A percentile compares a stretch with the other conserved stretches of the same genome.
Conservation (phyloP, 2,329 filamentous ascomycete genomes). For the Cladosporium sp. region DNA sequence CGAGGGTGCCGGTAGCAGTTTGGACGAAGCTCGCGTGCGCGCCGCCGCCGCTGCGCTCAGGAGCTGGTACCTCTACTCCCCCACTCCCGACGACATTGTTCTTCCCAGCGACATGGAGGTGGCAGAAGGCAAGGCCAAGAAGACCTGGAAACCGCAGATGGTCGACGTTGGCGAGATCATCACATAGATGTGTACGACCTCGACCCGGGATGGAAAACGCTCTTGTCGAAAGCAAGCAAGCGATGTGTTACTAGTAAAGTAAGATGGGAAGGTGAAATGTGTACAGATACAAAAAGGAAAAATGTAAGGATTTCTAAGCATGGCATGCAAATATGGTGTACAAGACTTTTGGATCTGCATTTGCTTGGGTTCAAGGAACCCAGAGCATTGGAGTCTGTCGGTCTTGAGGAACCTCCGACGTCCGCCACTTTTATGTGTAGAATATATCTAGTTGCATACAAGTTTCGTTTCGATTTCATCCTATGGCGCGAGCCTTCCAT, state of each 20-base stretch:
- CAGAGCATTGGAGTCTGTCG: neutral
- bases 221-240: neutral
- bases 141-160: slow-evolving; percentile 55
- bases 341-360: neutral
- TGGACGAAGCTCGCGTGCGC: slow-evolving; percentile 74
- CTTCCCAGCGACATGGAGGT: slow-evolving; percentile 51
- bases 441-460: slow-evolving; percentile 13
- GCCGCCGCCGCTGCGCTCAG: slow-evolving; percentile 86
- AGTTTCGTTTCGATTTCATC: neutral
- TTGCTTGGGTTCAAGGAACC: neutral
- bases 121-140: slow-evolving; percentile 32
- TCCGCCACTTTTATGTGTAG: slow-evolving; percentile 6
- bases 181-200: slow-evolving; percentile 31
- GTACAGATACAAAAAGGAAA: slow-evolving; percentile 17
- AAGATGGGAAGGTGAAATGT: neutral
- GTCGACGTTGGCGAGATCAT: slow-evolving; percentile 60
- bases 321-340: neutral
- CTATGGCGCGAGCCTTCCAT: neutral
- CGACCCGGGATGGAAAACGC: neutral
- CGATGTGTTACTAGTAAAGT: slow-evolving; percentile 9
- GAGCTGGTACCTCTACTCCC: slow-evolving; percentile 95
- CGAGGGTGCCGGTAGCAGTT: slow-evolving; percentile 77
- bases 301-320: slow-evolving; percentile 10
- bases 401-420: neutral
- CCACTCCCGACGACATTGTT: slow-evolving; percentile 54